These are phyloP conservation scores for Anthracocystis walkeri DNA, from an alignment of 1,284 basidiomycete species.

Conservation along the genomic window DNA sequence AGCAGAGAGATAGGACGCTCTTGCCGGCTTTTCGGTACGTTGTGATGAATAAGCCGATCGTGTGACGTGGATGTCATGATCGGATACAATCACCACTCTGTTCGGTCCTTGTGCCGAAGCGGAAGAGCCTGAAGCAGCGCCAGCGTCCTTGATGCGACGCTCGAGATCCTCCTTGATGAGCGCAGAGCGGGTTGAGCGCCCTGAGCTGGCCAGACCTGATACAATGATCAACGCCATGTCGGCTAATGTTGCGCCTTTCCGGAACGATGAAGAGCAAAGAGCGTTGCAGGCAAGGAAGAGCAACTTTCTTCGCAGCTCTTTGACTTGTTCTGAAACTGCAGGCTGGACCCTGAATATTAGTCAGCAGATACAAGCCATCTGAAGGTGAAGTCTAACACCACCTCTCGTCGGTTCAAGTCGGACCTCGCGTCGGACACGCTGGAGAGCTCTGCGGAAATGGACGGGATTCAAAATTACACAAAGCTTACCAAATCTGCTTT, in stretches of 20 bases:
- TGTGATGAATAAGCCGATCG: constrained; percentile 80
- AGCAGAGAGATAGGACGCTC: constrained; percentile 86
- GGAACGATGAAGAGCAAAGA: background rate
- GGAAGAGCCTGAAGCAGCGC: constrained; percentile 73
- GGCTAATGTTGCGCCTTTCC: background rate
- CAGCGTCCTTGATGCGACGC: constrained; percentile 73
- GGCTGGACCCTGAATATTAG: constrained; percentile 21
- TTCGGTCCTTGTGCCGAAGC: constrained; percentile 70
- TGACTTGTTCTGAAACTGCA: background rate
- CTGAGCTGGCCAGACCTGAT: constrained; percentile 88
- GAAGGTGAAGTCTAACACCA: constrained; percentile 1
- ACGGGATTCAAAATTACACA: constrained; percentile 15
- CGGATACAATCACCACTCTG: constrained; percentile 78
- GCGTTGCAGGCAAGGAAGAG: background rate
- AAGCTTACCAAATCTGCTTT: constrained; percentile 38
- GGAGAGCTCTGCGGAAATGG: constrained; percentile 24
- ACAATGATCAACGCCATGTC: constrained; percentile 92
- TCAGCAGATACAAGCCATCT: constrained; percentile 18
- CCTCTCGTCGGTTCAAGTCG: constrained; percentile 24
- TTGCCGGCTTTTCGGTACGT: constrained; percentile 85
- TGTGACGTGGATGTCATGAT: constrained; percentile 78
- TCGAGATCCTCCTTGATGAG: constrained; percentile 79
- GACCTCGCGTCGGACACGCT: background rate
- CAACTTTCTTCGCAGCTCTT: constrained; percentile 24
- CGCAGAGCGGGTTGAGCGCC: constrained; percentile 81